phyloP scores from a whole-genome alignment of 352 stramenopile species.

The Phytophthora ramorum region DNA sequence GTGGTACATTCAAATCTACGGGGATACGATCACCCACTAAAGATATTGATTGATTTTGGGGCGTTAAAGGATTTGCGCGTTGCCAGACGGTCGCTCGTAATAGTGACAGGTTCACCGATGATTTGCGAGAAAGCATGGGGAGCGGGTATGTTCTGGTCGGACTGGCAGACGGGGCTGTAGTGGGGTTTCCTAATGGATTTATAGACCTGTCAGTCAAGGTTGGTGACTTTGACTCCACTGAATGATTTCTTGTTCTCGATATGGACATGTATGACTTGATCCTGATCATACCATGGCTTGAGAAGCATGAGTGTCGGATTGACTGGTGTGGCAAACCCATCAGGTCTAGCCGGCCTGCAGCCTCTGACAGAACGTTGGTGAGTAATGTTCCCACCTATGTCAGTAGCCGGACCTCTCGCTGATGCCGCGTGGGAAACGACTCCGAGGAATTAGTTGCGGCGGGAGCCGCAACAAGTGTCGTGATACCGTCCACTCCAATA shows the following conservation, averaged over 20 bases:
- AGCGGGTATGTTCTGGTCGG: slow-evolving; percentile 11
- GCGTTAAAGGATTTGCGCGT: slow-evolving; percentile 15
- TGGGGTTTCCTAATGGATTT: not conserved
- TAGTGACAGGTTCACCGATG: slow-evolving; percentile 8
- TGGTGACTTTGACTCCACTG: slow-evolving; percentile 5
- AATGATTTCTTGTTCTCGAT: slow-evolving; percentile 4
- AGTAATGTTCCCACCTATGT: too few species aligned
- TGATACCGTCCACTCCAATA: too few species aligned
- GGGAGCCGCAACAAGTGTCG: too few species aligned
- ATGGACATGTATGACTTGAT: slow-evolving; percentile 35
- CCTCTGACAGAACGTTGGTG: too few species aligned
- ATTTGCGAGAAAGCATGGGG: slow-evolving; percentile 7
- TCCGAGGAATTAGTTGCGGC: too few species aligned
- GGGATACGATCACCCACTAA: too few species aligned
- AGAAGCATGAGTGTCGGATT: slow-evolving; percentile 21
- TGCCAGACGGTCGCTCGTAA: slow-evolving; percentile 5
- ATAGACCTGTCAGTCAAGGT: not conserved
- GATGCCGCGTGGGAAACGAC: too few species aligned
- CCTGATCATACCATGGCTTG: slow-evolving; percentile 28
- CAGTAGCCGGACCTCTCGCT: too few species aligned
- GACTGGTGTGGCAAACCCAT: slow-evolving; percentile 22
- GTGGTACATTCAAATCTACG: not conserved
- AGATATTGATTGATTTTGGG: slow-evolving; percentile 12
- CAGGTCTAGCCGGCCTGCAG: not conserved
- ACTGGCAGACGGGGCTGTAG: slow-evolving; percentile 4